Conservation (phyloP, 2,329 filamentous ascomycete genomes). For the Penicillium occitanis region DNA sequence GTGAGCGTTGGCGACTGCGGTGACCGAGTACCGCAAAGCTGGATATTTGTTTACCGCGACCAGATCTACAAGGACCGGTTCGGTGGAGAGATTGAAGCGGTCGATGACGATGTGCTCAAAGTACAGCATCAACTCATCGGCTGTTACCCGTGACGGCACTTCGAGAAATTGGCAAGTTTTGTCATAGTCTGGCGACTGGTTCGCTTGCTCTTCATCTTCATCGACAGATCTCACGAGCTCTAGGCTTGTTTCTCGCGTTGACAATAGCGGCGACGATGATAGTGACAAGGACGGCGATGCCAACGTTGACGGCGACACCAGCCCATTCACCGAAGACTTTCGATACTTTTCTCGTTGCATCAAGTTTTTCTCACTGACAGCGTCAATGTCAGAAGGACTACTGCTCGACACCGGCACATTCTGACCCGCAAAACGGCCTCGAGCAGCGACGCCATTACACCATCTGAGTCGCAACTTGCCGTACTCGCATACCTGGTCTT, state of each 20-base stretch:
- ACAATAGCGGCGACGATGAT: not conserved
- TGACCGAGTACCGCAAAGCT: slow-evolving; percentile 22
- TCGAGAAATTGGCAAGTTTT: not conserved
- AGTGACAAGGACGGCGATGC: not conserved
- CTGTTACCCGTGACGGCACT: slow-evolving; percentile 7
- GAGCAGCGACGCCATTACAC: slow-evolving; percentile 37
- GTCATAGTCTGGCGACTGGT: not conserved
- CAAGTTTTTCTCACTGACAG: not conserved
- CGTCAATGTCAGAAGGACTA: not conserved
- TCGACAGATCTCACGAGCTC: not conserved
- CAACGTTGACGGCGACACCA: not conserved
- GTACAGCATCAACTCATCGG: slow-evolving; percentile 23
- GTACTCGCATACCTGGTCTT: slow-evolving; percentile 34
- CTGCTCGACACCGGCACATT: slow-evolving; percentile 18
- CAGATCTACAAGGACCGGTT: slow-evolving; percentile 21
- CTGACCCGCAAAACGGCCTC: slow-evolving; percentile 24
- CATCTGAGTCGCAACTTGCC: slow-evolving; percentile 45
- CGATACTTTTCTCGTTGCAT: not conserved
- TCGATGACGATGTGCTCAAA: slow-evolving; percentile 22
- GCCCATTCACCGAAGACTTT: not conserved
- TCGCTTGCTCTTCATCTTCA: not conserved
- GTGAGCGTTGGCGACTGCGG: slow-evolving; percentile 24
- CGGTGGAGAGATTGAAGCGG: slow-evolving; percentile 21
- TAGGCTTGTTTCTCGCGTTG: not conserved
- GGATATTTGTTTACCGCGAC: slow-evolving; percentile 21